Conservation (phyloP, 352 stramenopile genomes). For the Phytopythium mirpurense region DNA sequence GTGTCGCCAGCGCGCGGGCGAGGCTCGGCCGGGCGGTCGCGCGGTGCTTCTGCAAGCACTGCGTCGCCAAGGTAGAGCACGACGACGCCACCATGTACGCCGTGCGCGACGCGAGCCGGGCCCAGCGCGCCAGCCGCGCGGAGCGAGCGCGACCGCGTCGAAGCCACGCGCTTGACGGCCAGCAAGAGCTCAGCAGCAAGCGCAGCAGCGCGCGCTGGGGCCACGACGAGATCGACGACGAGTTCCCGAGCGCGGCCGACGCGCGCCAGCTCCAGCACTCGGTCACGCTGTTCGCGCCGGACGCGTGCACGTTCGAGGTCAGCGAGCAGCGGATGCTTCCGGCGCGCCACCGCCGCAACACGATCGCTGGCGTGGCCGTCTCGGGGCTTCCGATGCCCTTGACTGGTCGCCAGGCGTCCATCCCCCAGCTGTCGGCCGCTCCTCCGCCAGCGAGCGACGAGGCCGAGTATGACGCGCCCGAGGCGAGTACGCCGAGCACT, state of each 20-base stretch:
- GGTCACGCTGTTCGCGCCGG: slow-evolving; percentile 16
- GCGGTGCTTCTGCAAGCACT: slow-evolving; percentile 59
- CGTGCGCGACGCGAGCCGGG: slow-evolving; percentile 25
- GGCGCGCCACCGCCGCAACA: slow-evolving; percentile 12
- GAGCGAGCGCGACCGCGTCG: not conserved
- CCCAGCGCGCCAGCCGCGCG: not conserved
- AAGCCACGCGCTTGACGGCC: not conserved
- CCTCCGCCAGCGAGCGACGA: not conserved
- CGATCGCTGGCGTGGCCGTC: slow-evolving; percentile 3
- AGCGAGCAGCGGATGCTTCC: slow-evolving; percentile 6
- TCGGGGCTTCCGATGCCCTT: not conserved
- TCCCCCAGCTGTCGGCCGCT: not conserved
- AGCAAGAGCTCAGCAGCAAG: not conserved
- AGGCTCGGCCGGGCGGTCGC: slow-evolving; percentile 10
- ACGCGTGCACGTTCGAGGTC: slow-evolving; percentile 17
- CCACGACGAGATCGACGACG: slow-evolving; percentile 36
- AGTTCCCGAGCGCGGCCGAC: slow-evolving; percentile 14
- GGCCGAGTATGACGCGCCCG: not conserved
- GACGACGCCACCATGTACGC: slow-evolving; percentile 49
- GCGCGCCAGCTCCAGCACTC: slow-evolving; percentile 19
- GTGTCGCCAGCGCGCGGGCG: not conserved
- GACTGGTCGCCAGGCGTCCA: not conserved
- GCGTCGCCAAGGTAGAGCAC: slow-evolving; percentile 40
- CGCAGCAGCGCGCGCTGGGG: slow-evolving; percentile 20
- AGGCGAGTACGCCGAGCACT: slow-evolving; percentile 3